phyloP scores from a whole-genome alignment of 371 early-diverging fungal species.

The Mortierella sp. region DNA sequence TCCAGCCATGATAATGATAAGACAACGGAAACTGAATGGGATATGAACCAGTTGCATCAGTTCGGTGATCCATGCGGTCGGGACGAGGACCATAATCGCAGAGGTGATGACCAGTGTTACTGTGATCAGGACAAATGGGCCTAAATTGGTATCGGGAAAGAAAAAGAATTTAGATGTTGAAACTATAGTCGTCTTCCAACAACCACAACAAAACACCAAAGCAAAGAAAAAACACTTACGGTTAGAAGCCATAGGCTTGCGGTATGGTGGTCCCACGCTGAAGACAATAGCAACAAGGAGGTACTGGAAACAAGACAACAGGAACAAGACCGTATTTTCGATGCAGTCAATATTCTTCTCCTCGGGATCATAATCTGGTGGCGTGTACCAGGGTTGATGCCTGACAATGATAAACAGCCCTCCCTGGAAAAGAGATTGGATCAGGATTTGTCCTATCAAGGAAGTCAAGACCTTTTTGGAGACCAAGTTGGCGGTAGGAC shows the following conservation, averaged over 20 bases:
- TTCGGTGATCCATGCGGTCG: conserved; percentile 27
- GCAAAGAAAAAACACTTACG: conserved; percentile 55
- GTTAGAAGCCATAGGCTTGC: conserved; percentile 86
- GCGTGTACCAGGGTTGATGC: conserved; percentile 77
- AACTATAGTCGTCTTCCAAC: too few relatives aligned
- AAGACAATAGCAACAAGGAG: conserved; percentile 91
- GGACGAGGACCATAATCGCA: conserved; percentile 31
- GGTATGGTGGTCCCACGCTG: conserved; percentile 95
- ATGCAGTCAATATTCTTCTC: conserved; percentile 79
- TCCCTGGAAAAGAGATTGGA: conserved; percentile 87
- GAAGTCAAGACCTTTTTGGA: conserved; percentile 92
- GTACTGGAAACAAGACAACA: conserved; percentile 95
- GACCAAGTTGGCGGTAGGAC: conserved; percentile 95
- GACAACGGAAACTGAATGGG: conserved; percentile 36
- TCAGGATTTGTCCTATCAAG: conserved; percentile 88
- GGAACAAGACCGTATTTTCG: conserved; percentile 94
- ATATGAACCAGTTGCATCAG: conserved; percentile 41
- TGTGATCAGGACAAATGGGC: conserved; percentile 40
- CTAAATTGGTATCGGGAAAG: neutral
- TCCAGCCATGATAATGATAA: conserved; percentile 31
- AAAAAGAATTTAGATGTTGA: too few relatives aligned
- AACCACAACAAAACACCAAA: too few relatives aligned
- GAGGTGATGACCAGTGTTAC: conserved; percentile 16
- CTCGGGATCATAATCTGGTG: conserved; percentile 76
- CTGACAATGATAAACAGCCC: conserved; percentile 78